Percentiles rank a stretch among this genome's conserved stretches.
These are phyloP conservation scores for Leccinum disarticulatum DNA, from an alignment of 768 basidiomycete genomes.

Conservation along the genomic window DNA sequence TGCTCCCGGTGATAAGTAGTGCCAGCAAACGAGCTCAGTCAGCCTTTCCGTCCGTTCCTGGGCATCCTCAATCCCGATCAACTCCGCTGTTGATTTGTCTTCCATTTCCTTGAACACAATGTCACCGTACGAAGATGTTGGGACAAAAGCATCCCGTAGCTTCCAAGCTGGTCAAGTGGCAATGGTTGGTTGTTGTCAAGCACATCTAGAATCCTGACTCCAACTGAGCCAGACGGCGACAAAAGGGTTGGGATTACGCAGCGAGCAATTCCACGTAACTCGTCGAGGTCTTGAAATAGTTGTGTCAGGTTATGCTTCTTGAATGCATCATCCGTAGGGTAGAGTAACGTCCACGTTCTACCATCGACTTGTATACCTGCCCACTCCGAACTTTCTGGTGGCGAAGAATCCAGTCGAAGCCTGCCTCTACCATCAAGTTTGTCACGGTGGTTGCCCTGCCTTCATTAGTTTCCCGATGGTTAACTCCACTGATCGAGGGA, in stretches of 20 bases:
- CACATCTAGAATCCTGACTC: slow-evolving; percentile 31
- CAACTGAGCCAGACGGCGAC: slow-evolving; percentile 19
- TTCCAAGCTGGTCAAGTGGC: slow-evolving; percentile 63
- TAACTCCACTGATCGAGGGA: slow-evolving; percentile 85
- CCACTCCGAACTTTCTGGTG: slow-evolving; percentile 71
- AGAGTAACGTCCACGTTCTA: slow-evolving; percentile 83
- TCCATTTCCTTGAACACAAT: slow-evolving; percentile 83
- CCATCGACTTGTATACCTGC: slow-evolving; percentile 38
- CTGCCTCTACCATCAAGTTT: slow-evolving; percentile 77
- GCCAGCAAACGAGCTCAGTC: no score
- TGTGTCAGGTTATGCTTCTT: slow-evolving; percentile 78
- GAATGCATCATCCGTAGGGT: slow-evolving; percentile 92
- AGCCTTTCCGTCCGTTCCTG: no score
- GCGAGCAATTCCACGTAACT: slow-evolving; percentile 58
- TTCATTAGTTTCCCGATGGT: slow-evolving; percentile 87
- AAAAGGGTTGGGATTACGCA: slow-evolving; percentile 63
- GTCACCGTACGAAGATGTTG: slow-evolving; percentile 69
- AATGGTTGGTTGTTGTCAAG: slow-evolving; percentile 74
- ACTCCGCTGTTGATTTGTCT: no score
- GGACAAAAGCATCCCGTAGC: slow-evolving; percentile 80
- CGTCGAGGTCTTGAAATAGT: slow-evolving; percentile 56
- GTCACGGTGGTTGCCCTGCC: slow-evolving; percentile 91
- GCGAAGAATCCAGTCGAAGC: slow-evolving; percentile 86
- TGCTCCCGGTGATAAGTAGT: no score
- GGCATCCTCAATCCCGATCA: no score